Conservation (phyloP, 164 flowering plant genomes). For the Tinospora cordifolia region DNA sequence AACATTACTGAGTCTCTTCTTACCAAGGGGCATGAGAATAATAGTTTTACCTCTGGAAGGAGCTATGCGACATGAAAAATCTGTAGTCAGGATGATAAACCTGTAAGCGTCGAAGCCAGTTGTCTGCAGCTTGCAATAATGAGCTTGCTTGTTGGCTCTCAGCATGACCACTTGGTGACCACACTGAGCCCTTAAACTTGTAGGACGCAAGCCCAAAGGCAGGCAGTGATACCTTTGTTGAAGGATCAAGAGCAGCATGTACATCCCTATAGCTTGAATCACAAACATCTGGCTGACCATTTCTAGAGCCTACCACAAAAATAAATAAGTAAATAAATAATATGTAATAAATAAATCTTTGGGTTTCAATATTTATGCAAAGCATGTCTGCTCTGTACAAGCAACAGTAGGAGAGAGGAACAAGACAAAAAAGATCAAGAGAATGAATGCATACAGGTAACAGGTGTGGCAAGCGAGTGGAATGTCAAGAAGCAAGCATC, state of each 20-base stretch:
- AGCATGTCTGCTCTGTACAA: no score
- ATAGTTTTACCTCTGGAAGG: constrained; percentile 28
- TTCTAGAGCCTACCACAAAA: constrained; percentile 19
- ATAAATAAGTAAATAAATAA: constrained; percentile 3
- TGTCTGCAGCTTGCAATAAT: constrained; percentile 47
- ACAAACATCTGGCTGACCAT: constrained; percentile 18
- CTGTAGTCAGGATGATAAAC: constrained; percentile 55
- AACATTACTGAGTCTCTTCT: neutral
- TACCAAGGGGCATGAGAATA: neutral
- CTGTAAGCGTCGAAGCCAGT: constrained; percentile 42
- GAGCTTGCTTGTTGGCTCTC: constrained; percentile 41
- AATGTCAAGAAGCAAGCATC: constrained; percentile 69
- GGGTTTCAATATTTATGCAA: neutral
- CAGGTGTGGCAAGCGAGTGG: constrained; percentile 51
- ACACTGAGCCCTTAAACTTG: constrained; percentile 50
- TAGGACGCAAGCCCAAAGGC: constrained; percentile 67
- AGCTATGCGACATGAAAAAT: constrained; percentile 44
- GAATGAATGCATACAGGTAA: constrained; percentile 28
- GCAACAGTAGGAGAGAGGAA: neutral
- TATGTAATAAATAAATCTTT: no score
- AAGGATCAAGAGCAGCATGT: constrained; percentile 16
- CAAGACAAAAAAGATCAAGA: neutral
- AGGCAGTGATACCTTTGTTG: constrained; percentile 41
- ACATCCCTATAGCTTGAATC: constrained; percentile 19
- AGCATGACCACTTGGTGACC: constrained; percentile 31